Base-by-base conservation (phyloP, 2,329 filamentous ascomycete genomes). In the Nannizziopsis arthrosporioides region DNA sequence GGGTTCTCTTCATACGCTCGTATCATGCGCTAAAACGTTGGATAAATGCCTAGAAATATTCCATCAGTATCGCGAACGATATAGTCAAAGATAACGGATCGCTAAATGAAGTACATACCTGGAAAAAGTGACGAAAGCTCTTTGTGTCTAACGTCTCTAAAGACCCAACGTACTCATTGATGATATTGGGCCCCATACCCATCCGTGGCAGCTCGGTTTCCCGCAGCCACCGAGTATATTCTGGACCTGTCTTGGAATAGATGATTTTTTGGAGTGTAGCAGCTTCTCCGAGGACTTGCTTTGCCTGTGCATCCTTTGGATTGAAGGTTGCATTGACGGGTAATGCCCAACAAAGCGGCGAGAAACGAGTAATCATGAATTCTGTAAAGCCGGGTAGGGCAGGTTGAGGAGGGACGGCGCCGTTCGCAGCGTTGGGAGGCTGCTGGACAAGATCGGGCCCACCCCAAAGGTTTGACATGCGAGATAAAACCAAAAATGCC, bases 361-460 rank as follows among this genome's bases (percentile, higher is more conserved):
- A 90, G 69, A 98, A 94, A 17, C 84, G 79, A 38, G 85, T 80
- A 50, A 96, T 84, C 67, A 94, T 84, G 67, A 94, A 96, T 49
- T 78, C 77, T 57, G 94, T 88, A 62, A 98, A 98, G 5, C 92
- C 90, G 1, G 89, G 85, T 22, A 98, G 65, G 2, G 66, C 65
- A 2, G 72, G 68, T 41, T 73, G 67, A 17, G 62, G 56, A 37
- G 59, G 48, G 22, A 60, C 60, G 45, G 65, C 63, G n/a, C 49
- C 51, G 12, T 80, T 14, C 67, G 68, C 9, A 42, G 45, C 31
- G 38, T 35, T 42, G 73, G 56, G 52, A 12, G 54, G 53, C 35
- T 55, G 59, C 3, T 60, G 64, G 34, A 84, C 72, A 54, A 80
- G 67, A 54, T 94, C 86, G 1, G 87, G 85, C 0, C 90, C 92